Conservation (phyloP, 805 yeast species). For the Yarrowia sp. region DNA sequence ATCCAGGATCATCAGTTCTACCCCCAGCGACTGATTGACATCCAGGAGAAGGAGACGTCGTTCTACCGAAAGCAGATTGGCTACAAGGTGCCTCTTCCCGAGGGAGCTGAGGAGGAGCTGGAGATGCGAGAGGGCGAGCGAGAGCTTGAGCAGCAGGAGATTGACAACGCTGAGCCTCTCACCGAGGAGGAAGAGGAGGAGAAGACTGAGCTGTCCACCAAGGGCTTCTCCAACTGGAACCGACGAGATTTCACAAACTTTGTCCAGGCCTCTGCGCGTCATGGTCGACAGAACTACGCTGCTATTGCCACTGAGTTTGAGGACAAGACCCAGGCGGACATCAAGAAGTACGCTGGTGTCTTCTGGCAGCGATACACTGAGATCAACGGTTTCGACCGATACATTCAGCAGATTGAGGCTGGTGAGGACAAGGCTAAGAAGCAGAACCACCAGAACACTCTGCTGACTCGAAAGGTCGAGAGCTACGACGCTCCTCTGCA, state of each 20-base stretch:
- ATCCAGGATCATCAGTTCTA: slow-evolving; percentile 87
- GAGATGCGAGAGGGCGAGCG: slow-evolving; percentile 48
- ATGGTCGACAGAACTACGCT: slow-evolving; percentile 71
- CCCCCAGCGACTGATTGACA: slow-evolving; percentile 64
- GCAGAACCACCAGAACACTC: slow-evolving; percentile 67
- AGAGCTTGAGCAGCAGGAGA: slow-evolving; percentile 61
- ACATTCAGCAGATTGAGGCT: slow-evolving; percentile 72
- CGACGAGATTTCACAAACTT: slow-evolving; percentile 85
- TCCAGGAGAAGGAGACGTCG: slow-evolving; percentile 78
- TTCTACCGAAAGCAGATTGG: slow-evolving; percentile 69
- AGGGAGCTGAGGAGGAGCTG: slow-evolving; percentile 46
- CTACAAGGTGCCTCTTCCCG: slow-evolving; percentile 55
- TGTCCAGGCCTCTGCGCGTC: slow-evolving; percentile 65
- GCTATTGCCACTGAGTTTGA: slow-evolving; percentile 74
- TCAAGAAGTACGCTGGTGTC: slow-evolving; percentile 67
- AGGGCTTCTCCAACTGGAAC: slow-evolving; percentile 79
- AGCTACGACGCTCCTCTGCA: slow-evolving; percentile 71
- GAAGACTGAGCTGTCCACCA: slow-evolving; percentile 55
- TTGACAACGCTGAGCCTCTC: slow-evolving; percentile 71
- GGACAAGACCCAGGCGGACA: slow-evolving; percentile 69
- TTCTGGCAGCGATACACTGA: slow-evolving; percentile 78
- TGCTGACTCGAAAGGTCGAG: slow-evolving; percentile 70
- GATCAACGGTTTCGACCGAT: slow-evolving; percentile 87
- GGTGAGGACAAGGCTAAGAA: slow-evolving; percentile 81
- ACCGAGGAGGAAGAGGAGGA: slow-evolving; percentile 73